phyloP scores from a whole-genome alignment of 78 protist species.

The Polysphondylium violaceum region DNA sequence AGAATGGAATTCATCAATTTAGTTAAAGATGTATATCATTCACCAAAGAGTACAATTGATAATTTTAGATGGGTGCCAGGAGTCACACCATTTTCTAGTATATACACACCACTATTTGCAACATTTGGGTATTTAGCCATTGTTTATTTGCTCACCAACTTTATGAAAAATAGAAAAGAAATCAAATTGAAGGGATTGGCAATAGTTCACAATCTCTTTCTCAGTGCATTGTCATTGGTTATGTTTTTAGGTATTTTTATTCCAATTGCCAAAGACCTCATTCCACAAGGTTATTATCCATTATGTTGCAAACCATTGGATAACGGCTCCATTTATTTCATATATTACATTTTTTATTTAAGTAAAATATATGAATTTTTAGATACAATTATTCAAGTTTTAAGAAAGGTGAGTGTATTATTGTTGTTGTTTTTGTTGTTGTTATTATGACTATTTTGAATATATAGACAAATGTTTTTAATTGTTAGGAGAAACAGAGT shows the following conservation, averaged over 20 bases:
- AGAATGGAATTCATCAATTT: no score
- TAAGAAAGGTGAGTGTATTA: slow-evolving; percentile 72
- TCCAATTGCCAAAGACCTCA: neutral
- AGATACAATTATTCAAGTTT: slow-evolving; percentile 85
- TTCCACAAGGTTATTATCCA: slow-evolving; percentile 17
- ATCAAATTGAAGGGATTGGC: slow-evolving; percentile 56
- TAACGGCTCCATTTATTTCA: slow-evolving; percentile 22
- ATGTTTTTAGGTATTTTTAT: slow-evolving; percentile 70
- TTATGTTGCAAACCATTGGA: slow-evolving; percentile 24
- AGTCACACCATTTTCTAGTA: slow-evolving; percentile 47
- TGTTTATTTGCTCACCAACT: slow-evolving; percentile 7
- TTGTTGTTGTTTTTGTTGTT: neutral
- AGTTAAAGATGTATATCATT: no score
- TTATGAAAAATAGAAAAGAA: slow-evolving; percentile 70
- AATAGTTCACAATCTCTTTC: slow-evolving; percentile 72
- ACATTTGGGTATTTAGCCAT: slow-evolving; percentile 33
- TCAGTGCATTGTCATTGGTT: slow-evolving; percentile 44
- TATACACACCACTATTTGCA: slow-evolving; percentile 21
- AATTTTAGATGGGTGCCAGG: slow-evolving; percentile 36
- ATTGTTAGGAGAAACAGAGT: no score
- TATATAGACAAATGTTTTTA: no score
- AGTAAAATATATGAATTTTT: slow-evolving; percentile 88
- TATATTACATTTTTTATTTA: slow-evolving; percentile 78
- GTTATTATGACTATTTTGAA: no score
- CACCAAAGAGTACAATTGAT: no score